Percentiles rank a stretch among this genome's conserved stretches.
phyloP scores from a whole-genome alignment of 2,329 filamentous ascomycete species.

The Fonsecaea pedrosoi region DNA sequence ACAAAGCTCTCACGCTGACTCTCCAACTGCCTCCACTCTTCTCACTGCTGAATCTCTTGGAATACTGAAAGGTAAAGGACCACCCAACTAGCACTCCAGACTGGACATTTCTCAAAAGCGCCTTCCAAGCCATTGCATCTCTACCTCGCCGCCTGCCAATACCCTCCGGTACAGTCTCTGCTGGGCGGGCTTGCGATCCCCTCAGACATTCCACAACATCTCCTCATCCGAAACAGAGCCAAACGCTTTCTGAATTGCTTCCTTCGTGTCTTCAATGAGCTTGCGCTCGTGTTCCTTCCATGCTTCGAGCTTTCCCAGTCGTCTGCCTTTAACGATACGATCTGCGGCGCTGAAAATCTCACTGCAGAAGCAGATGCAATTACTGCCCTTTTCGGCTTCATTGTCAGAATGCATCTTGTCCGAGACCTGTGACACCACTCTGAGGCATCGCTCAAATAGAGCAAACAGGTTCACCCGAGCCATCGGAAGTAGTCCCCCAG shows the following conservation, averaged over 20 bases:
- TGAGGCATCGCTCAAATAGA: constrained; percentile 39
- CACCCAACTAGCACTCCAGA: background rate
- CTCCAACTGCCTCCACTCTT: background rate
- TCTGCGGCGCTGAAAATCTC: constrained; percentile 39
- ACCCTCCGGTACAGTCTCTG: background rate
- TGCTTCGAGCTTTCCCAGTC: constrained; percentile 29
- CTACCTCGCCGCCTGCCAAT: background rate
- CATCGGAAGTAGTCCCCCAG: constrained; percentile 26
- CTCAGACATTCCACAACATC: constrained; percentile 31
- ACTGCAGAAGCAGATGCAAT: constrained; percentile 42
- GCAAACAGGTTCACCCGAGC: constrained; percentile 41
- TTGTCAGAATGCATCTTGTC: constrained; percentile 38
- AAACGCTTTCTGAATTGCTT: constrained; percentile 29
- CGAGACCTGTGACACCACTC: constrained; percentile 39
- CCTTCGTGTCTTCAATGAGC: constrained; percentile 28
- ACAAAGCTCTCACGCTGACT: background rate
- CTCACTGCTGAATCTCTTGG: background rate
- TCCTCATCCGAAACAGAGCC: constrained; percentile 17
- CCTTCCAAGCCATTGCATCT: background rate
- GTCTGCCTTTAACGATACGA: constrained; percentile 35
- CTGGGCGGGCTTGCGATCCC: background rate
- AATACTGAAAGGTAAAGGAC: background rate
- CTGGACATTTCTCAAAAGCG: background rate
- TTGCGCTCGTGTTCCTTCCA: constrained; percentile 38
- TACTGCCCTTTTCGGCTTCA: constrained; percentile 32